Percentiles rank a stretch among this genome's conserved stretches.
Conservation (phyloP, 352 stramenopile genomes). For the Phytophthora kernoviae region DNA sequence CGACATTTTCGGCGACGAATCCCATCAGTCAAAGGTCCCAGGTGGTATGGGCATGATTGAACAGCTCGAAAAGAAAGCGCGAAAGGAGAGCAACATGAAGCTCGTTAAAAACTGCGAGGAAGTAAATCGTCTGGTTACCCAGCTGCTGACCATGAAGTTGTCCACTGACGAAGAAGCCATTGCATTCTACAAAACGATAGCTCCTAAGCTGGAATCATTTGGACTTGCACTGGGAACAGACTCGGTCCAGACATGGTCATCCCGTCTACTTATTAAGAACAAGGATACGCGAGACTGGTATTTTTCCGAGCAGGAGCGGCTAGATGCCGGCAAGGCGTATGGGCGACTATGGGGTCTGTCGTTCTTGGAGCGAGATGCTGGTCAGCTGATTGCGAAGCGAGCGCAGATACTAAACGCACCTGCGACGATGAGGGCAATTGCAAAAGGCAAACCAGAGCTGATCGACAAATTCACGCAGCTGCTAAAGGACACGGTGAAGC, state of each 20-base stretch:
- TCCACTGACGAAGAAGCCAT: constrained; percentile 74
- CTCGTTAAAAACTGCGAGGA: constrained; percentile 73
- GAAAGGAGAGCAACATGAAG: constrained; percentile 89
- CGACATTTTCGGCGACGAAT: constrained; percentile 85
- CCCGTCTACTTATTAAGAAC: constrained; percentile 86
- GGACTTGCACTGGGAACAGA: constrained; percentile 73
- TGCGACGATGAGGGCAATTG: constrained; percentile 53
- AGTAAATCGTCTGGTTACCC: constrained; percentile 62
- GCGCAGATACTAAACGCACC: constrained; percentile 77
- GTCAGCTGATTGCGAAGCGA: constrained; percentile 78
- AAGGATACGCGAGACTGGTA: constrained; percentile 89
- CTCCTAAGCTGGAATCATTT: constrained; percentile 63
- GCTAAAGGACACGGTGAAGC: constrained; percentile 86
- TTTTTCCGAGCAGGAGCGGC: constrained; percentile 76
- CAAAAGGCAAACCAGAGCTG: constrained; percentile 83
- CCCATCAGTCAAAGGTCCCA: constrained; percentile 60
- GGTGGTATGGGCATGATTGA: constrained; percentile 90
- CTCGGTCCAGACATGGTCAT: constrained; percentile 82
- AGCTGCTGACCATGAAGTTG: constrained; percentile 57
- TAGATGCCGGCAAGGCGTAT: constrained; percentile 82
- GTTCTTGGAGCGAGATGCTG: constrained; percentile 76
- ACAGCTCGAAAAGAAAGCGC: constrained; percentile 86
- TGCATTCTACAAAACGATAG: constrained; percentile 59
- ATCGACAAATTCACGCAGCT: constrained; percentile 88
- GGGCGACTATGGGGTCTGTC: constrained; percentile 78